Conservation (phyloP, 208 protist genomes). For the Balamuthia mandrillaris region DNA sequence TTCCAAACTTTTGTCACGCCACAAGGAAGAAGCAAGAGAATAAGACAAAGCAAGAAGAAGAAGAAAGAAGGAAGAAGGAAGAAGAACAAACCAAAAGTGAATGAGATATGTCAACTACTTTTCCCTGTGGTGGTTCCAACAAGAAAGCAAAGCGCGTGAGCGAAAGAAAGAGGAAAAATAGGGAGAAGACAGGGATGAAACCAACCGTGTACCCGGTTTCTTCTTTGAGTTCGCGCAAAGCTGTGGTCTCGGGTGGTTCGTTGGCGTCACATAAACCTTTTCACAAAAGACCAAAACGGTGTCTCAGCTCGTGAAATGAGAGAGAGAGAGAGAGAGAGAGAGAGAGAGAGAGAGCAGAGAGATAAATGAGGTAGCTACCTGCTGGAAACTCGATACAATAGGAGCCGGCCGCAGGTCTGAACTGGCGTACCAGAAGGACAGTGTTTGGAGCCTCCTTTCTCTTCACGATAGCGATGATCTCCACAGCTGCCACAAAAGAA, state of each 20-base stretch:
- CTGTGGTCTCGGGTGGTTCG: background rate
- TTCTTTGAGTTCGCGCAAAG: background rate
- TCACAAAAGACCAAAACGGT: too few relatives aligned
- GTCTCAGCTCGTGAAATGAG: background rate
- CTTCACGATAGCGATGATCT: constrained; percentile 10
- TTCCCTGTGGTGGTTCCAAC: background rate
- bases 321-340: too few relatives aligned
- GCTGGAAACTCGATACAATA: constrained; percentile 4
- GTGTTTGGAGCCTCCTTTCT: background rate
- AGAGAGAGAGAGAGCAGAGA: too few relatives aligned
- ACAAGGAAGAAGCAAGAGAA: background rate
- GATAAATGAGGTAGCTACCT: too few relatives aligned
- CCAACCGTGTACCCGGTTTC: background rate
- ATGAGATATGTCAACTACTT: background rate
- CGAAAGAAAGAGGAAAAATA: background rate
- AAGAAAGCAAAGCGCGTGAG: background rate
- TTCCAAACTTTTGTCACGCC: background rate
- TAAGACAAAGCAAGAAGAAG: too few relatives aligned
- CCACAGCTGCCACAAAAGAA: constrained; percentile 4
- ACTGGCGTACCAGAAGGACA: constrained; percentile 2
- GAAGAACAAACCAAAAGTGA: background rate
- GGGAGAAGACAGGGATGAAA: background rate
- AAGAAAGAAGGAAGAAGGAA: too few relatives aligned
- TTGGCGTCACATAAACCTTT: background rate
- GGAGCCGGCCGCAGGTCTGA: background rate